Evolutionary conservation across 139 green algal genomes (phyloP), one percentile per base, ranked within the genome.

Genomic region (Penium margaritaceum): DNA sequence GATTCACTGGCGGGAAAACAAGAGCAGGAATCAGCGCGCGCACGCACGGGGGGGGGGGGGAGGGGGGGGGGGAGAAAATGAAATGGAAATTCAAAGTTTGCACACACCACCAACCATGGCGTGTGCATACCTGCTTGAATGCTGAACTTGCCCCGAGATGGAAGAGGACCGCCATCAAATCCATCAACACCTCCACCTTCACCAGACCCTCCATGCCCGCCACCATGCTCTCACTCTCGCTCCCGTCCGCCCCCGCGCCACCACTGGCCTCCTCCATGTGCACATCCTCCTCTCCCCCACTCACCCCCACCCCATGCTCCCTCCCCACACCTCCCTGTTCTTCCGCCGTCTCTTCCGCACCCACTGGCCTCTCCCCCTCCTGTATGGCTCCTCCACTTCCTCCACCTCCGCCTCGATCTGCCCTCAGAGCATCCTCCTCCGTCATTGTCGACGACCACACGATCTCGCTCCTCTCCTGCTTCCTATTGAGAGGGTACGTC

Each of bases 401-500:
- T 58, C 29, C 15, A 21, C 47, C 47, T 27, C 3, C 17, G 29
- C 47, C 47, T 58, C 3, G 5, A 5, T 5, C 47, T 19, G n/a
- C 47, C 47, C 1, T 27, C 47, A 2, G 5, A 2, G n/a, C n/a
- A 21, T 58, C 47, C 47, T 58, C 47, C 47, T 5, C 17, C 17
- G n/a, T 58, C 47, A n/a, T 24, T 27, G n/a, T 58, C 47, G n/a
- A 7, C 12, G 5, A 5, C 17, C 6, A 15, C 47, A 15, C 46
- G 21, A 57, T 5, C 15, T 24, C 1, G n/a, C 47, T 58, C 47
- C 47, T 5, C 47, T 24, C 29, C 47, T 24, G n/a, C 47, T 3
- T 58, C 47, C 47, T 58, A 21, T 32, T 24, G 29, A 55, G 35
- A 54, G 72, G 74, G 21, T 60, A 36, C 21, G 58, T 53, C 68